Percentiles rank a stretch among this genome's conserved stretches.
phyloP scores from a whole-genome alignment of 441 rosid genomes.

The Manihot esculenta region DNA sequence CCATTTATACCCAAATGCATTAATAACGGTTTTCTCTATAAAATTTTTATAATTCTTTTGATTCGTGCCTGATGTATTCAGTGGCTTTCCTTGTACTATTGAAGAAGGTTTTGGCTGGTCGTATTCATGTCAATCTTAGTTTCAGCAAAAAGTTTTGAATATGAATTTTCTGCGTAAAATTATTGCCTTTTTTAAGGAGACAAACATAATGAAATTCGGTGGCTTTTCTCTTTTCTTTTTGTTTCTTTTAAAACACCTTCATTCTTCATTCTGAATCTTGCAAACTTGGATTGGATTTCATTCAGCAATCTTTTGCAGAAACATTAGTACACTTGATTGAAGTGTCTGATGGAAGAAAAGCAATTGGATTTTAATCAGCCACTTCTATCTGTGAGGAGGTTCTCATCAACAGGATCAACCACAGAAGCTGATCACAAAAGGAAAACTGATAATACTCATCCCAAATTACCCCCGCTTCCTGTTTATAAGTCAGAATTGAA shows the following conservation, averaged over 20 bases:
- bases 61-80: neutral
- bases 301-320: slow-evolving; percentile 34
- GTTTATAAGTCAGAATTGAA: slow-evolving; percentile 65
- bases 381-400: slow-evolving; percentile 70
- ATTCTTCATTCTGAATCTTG: slow-evolving; percentile 1
- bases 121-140: neutral
- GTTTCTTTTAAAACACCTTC: neutral
- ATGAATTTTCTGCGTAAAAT: too few species aligned
- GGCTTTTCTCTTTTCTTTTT: neutral
- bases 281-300: slow-evolving; percentile 14
- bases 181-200: too few species aligned
- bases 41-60: neutral
- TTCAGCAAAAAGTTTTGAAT: neutral
- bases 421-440: slow-evolving; percentile 41
- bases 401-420: slow-evolving; percentile 34
- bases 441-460: slow-evolving; percentile 39
- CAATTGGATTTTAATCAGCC: slow-evolving; percentile 77
- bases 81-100: neutral
- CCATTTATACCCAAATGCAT: neutral
- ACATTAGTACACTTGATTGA: slow-evolving; percentile 29
- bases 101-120: neutral
- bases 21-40: neutral
- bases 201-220: neutral
- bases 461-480: slow-evolving; percentile 50
- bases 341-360: slow-evolving; percentile 67